Evolutionary conservation across 2,329 filamentous ascomycete species (phyloP), one percentile per base, ranked within the genome.

Genomic region (Cryphonectria naterciae): DNA sequence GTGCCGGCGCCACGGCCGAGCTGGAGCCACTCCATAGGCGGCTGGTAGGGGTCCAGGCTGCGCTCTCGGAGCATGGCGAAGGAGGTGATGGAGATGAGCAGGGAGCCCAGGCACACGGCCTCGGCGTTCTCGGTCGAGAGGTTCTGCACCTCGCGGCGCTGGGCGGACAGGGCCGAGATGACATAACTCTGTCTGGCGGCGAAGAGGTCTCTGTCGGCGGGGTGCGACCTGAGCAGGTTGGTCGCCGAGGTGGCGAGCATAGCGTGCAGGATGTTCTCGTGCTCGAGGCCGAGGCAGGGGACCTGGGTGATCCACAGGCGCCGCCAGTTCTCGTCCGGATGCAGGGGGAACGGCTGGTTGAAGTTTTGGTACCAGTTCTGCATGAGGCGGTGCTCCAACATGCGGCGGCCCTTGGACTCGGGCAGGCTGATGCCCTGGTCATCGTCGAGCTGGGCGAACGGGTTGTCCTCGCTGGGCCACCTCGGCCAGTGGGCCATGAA

Each of bases 311-410:
- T 32, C 73, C 76, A 78, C 19, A 77, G 65, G 1, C 74, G 68
- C 41, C 56, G 65, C 76, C 76, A 77, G 35, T 67, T 68, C 17
- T 70, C 52, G 22, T 73, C 72, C 2, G 76, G 74, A 19, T 70
- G 68, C 17, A 73, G 17, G 2, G 72, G 73, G 25, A 75, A 75
- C 0, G 73, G 75, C 11, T 66, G 67, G 62, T 65, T 63, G 6
- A 76, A 65, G 13, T 72, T 73, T 35, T 70, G 63, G 4, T 74
- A 58, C 68, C 75, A 77, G 56, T 78, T 74, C 35, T 77, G 76
- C 74, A 77, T 75, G 35, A 78, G 71, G 1, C 76, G 76, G 58
- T 77, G 76, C 64, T 78, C 77, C n/a, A 77, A 67, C 19, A 78
- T 64, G 1, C 77, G 76, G 8, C 77, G 73, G 6, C 66, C 62